These are phyloP conservation scores for Ogataea salicorniae DNA, from an alignment of 805 yeast genomes.

Conservation along the genomic window DNA sequence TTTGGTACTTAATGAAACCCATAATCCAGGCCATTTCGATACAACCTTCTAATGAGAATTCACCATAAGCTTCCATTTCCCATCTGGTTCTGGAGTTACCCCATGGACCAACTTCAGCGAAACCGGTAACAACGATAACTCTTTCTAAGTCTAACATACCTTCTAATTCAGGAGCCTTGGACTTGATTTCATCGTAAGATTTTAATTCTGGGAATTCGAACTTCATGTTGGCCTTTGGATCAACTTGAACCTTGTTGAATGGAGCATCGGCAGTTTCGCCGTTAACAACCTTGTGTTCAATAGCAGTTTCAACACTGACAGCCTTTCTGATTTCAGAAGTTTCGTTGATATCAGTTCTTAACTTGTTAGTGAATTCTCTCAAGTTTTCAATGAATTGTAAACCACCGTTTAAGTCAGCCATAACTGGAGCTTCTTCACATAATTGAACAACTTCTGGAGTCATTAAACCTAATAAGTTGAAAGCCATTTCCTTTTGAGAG, in stretches of 20 bases:
- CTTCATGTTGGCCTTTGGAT: conserved; percentile 93
- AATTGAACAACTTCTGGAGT: conserved; percentile 78
- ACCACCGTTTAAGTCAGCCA: conserved; percentile 99
- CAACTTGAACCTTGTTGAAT: conserved; percentile 67
- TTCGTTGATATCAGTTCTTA: conserved; percentile 73
- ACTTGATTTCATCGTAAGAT: conserved; percentile 66
- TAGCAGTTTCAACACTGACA: conserved; percentile 86
- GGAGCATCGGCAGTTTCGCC: conserved; percentile 89
- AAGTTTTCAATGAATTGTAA: conserved; percentile 88
- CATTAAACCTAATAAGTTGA: conserved; percentile 91
- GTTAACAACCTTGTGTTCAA: conserved; percentile 78
- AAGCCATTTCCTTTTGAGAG: conserved; percentile 99
- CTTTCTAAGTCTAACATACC: conserved; percentile 90
- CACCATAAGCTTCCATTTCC: conserved; percentile 98
- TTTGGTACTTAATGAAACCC: conserved; percentile 95
- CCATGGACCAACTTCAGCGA: conserved; percentile 99
- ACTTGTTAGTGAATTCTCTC: conserved; percentile 75
- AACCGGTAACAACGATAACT: conserved; percentile 94
- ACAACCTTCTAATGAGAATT: conserved; percentile 94
- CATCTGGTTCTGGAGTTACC: conserved; percentile 98
- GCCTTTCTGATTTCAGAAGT: conserved; percentile 93
- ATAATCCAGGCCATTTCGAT: conserved; percentile 99
- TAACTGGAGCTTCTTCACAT: conserved; percentile 90
- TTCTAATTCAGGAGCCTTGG: conserved; percentile 67
- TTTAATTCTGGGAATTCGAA: conserved; percentile 89